Evolutionary conservation across 2,329 filamentous ascomycete species (phyloP).

Genomic region (Colletotrichum nymphaeae): DNA sequence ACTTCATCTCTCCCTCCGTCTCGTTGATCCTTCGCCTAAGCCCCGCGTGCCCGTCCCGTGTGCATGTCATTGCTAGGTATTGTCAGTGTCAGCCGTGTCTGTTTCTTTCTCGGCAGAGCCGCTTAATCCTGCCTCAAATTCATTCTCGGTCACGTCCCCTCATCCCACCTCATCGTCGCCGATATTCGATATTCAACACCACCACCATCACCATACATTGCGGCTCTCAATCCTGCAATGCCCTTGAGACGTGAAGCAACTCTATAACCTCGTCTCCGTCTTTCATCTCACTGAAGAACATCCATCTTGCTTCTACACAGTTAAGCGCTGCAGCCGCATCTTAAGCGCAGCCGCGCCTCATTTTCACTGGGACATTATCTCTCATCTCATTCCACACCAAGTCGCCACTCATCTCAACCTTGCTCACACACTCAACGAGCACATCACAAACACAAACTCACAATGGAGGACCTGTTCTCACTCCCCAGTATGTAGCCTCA

Average conservation of each 20-base stretch:
- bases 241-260: background rate
- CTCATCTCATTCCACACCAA: slow-evolving; percentile 3
- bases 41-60: background rate
- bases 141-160: background rate
- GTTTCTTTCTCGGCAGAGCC: slow-evolving; percentile 1
- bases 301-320: background rate
- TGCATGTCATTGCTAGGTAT: no score
- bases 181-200: background rate
- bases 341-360: background rate
- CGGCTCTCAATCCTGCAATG: background rate
- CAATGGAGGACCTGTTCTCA: slow-evolving; percentile 37
- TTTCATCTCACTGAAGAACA: background rate
- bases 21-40: background rate
- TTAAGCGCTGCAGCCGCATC: background rate
- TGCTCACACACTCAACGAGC: background rate
- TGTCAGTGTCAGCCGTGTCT: no score
- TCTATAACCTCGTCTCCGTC: background rate
- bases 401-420: background rate
- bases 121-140: background rate
- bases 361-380: background rate
- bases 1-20: background rate
- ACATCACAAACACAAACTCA: background rate
- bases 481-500: slow-evolving; percentile 29
- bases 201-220: background rate
- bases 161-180: background rate